These are phyloP conservation scores for Alternaria sp. DNA, from an alignment of 2,329 filamentous ascomycete species.

Conservation along the genomic window DNA sequence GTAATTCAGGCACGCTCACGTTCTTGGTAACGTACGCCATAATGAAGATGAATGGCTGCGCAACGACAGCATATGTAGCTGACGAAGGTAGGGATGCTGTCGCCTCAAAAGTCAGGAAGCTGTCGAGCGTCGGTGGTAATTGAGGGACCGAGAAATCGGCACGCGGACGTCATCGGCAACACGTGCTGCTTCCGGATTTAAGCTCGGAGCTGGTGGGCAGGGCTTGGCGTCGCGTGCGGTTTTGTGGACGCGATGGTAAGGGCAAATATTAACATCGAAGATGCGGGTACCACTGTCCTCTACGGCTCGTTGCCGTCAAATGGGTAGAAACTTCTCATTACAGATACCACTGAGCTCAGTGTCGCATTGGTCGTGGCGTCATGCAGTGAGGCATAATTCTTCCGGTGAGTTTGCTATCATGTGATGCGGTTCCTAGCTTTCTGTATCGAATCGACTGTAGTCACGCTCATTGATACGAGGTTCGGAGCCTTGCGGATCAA, in stretches of 20 bases:
- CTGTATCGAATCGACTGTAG: background rate
- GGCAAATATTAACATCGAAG: constrained; percentile 23
- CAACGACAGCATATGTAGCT: constrained; percentile 41
- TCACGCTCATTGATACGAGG: background rate
- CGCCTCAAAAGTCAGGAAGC: constrained; percentile 21
- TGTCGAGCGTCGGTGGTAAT: constrained; percentile 33
- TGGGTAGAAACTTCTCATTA: constrained; percentile 13
- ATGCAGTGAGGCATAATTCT: constrained; percentile 40
- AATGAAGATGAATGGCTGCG: constrained; percentile 1
- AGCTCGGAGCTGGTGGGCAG: constrained; percentile 24
- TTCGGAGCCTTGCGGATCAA: background rate
- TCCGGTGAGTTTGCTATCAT: constrained; percentile 47
- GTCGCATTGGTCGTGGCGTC: constrained; percentile 26
- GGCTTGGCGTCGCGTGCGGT: constrained; percentile 39
- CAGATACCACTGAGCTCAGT: constrained; percentile 19
- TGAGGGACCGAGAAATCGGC: constrained; percentile 33
- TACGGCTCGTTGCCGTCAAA: constrained; percentile 36
- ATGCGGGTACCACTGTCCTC: constrained; percentile 40
- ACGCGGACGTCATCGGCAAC: constrained; percentile 41
- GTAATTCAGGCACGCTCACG: constrained; percentile 43
- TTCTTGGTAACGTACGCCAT: constrained; percentile 55
- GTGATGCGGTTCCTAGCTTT: constrained; percentile 29
- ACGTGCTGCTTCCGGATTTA: constrained; percentile 30
- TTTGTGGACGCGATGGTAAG: constrained; percentile 28
- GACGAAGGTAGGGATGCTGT: background rate